These are phyloP conservation scores for Raphanus hybrid DNA, from an alignment of 441 rosid species.

Conservation along the genomic window DNA sequence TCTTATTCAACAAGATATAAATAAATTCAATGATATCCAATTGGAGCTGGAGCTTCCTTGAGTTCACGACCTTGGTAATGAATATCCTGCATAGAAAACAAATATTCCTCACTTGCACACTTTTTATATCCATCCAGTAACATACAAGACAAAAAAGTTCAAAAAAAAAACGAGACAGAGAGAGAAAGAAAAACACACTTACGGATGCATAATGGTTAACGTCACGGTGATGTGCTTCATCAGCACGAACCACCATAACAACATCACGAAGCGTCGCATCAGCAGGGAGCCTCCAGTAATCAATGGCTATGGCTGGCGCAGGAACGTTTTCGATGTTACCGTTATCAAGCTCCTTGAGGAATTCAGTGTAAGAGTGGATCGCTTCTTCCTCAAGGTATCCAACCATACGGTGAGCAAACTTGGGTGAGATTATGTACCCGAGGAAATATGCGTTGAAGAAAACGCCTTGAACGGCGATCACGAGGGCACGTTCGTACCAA, in stretches of 20 bases:
- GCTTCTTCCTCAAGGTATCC: conserved; percentile 97
- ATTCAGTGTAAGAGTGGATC: conserved; percentile 77
- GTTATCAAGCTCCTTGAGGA: conserved; percentile 66
- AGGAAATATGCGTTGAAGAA: conserved; percentile 84
- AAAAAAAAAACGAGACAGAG: no score
- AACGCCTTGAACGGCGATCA: conserved; percentile 46
- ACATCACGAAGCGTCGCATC: conserved; percentile 80
- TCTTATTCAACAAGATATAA: conserved; percentile 1
- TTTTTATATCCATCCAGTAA: neutral
- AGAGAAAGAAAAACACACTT: conserved; percentile 11
- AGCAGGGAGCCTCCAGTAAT: conserved; percentile 79
- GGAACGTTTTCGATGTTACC: conserved; percentile 72
- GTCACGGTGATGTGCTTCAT: conserved; percentile 54
- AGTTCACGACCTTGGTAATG: conserved; percentile 66
- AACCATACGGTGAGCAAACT: conserved; percentile 80
- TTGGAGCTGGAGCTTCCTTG: conserved; percentile 69
- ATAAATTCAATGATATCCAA: conserved; percentile 57
- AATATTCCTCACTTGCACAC: neutral
- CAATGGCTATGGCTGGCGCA: conserved; percentile 91
- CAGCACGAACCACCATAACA: conserved; percentile 76
- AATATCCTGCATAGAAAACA: conserved; percentile 53
- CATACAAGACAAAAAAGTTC: no score
- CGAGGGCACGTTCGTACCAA: conserved; percentile 80
- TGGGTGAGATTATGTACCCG: conserved; percentile 74
- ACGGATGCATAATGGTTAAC: conserved; percentile 86